These are phyloP conservation scores for Phytophthora tentaculata DNA, from an alignment of 352 stramenopile species.

Conservation along the genomic window DNA sequence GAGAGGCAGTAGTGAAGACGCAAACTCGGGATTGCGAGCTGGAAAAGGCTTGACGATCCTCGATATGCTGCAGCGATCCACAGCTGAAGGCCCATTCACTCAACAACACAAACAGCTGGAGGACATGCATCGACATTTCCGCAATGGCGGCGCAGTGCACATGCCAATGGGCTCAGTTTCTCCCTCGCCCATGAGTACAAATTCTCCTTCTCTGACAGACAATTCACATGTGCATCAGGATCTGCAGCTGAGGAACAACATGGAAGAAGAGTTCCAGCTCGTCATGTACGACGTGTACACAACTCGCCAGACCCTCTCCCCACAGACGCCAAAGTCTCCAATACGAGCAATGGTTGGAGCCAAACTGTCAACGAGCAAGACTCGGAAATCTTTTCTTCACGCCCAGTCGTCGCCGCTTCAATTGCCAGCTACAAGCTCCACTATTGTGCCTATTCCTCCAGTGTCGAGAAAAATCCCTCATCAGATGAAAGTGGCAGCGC, in stretches of 20 bases:
- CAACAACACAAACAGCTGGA: slow-evolving; percentile 53
- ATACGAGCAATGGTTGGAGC: neutral
- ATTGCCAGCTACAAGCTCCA: slow-evolving; percentile 4
- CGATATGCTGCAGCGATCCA: slow-evolving; percentile 29
- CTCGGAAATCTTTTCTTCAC: neutral
- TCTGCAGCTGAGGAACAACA: slow-evolving; percentile 47
- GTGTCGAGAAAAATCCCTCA: slow-evolving; percentile 54
- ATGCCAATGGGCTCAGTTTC: slow-evolving; percentile 37
- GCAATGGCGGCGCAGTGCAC: slow-evolving; percentile 59
- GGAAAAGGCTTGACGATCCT: slow-evolving; percentile 29
- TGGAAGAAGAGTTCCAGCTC: slow-evolving; percentile 60
- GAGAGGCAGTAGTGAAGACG: slow-evolving; percentile 14
- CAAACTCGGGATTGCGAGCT: neutral
- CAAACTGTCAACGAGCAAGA: slow-evolving; percentile 5
- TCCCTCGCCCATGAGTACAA: neutral
- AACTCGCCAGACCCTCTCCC: slow-evolving; percentile 23
- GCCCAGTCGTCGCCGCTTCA: slow-evolving; percentile 6
- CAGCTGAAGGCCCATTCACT: slow-evolving; percentile 12
- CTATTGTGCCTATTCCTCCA: slow-evolving; percentile 11
- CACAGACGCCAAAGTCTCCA: slow-evolving; percentile 2
- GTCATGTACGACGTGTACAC: slow-evolving; percentile 72
- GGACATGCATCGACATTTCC: slow-evolving; percentile 63
- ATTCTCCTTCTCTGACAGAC: neutral
- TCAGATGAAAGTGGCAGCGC: slow-evolving; percentile 55
- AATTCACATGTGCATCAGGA: slow-evolving; percentile 28